Conservation (phyloP, 352 stramenopile species). For the Saprolegnia diclina region DNA sequence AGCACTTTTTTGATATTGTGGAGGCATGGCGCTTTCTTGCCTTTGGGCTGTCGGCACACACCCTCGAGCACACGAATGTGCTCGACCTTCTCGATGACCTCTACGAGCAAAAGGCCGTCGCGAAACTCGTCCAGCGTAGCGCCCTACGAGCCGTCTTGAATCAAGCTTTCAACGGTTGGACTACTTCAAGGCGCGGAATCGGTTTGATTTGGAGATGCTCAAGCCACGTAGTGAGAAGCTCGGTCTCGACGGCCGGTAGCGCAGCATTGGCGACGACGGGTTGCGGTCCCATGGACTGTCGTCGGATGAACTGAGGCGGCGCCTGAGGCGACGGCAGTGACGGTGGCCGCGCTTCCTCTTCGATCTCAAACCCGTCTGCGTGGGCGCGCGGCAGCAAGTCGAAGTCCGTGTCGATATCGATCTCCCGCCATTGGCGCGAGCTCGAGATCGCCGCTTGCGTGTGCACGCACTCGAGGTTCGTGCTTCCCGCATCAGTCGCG, state of each 20-base stretch:
- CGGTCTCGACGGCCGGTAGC: neutral
- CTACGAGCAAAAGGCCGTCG: constrained; percentile 4
- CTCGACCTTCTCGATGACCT: constrained; percentile 61
- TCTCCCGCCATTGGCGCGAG: constrained; percentile 15
- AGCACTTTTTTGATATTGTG: constrained; percentile 73
- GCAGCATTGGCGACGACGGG: neutral
- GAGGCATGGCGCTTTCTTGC: constrained; percentile 49
- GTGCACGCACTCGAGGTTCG: constrained; percentile 1
- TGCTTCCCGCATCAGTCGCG: neutral
- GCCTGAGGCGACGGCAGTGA: neutral
- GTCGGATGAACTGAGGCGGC: neutral
- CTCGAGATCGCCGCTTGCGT: neutral
- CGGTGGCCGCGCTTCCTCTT: neutral
- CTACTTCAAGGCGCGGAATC: neutral
- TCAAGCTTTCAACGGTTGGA: neutral
- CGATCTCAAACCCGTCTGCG: neutral
- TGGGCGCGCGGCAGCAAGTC: constrained; percentile 3
- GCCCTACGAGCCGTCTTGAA: neutral
- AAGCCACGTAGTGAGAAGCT: constrained; percentile 3
- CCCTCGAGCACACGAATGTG: constrained; percentile 57
- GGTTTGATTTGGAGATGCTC: constrained; percentile 3
- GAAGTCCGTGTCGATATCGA: constrained; percentile 8
- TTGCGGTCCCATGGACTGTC: neutral
- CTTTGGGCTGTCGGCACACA: constrained; percentile 32
- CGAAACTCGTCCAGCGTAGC: neutral